These are phyloP conservation scores for Inga laurina DNA, from an alignment of 306 rosid species.

Conservation along the genomic window DNA sequence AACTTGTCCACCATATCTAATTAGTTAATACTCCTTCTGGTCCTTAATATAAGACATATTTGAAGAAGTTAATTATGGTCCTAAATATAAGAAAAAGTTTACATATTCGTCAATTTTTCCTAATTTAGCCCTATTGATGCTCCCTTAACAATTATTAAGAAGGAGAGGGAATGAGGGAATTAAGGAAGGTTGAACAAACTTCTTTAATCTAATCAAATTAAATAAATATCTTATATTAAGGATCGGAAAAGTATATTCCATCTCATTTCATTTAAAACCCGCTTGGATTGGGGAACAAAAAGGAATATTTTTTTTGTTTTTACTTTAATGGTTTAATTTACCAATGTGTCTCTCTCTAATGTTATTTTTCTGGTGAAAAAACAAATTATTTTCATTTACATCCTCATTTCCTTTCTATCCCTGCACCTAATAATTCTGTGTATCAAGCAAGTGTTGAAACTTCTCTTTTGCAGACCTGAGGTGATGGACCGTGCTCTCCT, in stretches of 20 bases:
- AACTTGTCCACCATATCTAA: neutral
- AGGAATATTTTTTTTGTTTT: neutral
- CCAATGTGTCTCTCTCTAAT: neutral
- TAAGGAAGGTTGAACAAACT: no score
- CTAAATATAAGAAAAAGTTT: no score
- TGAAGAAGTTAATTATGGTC: no score
- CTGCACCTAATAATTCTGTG: neutral
- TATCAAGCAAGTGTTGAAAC: neutral
- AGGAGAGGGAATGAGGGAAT: no score
- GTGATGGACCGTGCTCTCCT: constrained; percentile 77
- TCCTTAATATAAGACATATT: no score
- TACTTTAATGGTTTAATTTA: neutral
- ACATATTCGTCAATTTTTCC: no score
- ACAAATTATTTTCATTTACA: neutral
- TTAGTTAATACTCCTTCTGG: neutral
- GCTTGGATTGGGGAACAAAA: neutral
- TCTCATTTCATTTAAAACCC: neutral
- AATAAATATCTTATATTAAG: no score
- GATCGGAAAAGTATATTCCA: no score
- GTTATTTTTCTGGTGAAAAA: no score
- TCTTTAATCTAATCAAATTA: no score
- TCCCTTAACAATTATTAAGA: no score
- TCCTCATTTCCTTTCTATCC: neutral
- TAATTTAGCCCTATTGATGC: no score
- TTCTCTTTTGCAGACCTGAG: constrained; percentile 65